Conservation (phyloP, 169 alveolate genomes). For the Pseudocohnilembus persalinus region DNA sequence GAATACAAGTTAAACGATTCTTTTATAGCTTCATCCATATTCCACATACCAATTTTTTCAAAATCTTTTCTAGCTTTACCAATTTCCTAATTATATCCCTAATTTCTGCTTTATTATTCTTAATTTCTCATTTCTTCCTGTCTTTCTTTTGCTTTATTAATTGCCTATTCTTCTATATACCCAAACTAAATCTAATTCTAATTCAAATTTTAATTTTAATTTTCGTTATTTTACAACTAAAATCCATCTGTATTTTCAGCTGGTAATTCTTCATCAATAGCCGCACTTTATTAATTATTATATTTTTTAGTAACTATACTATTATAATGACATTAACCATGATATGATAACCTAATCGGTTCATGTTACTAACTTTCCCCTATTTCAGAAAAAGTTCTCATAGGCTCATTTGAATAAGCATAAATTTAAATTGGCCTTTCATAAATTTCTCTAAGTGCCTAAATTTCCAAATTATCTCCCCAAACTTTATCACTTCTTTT, state of each 20-base stretch:
- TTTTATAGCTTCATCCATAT: not conserved
- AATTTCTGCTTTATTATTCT: not conserved
- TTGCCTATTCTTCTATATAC: not conserved
- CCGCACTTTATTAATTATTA: too few species aligned
- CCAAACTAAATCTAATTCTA: not conserved
- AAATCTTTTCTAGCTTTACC: not conserved
- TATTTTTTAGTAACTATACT: too few species aligned
- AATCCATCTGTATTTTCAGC: not conserved
- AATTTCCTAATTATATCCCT: not conserved
- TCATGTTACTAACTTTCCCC: conserved; percentile 35
- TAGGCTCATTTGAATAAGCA: conserved; percentile 74
- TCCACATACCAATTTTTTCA: not conserved
- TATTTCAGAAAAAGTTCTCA: conserved; percentile 78
- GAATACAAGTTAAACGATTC: not conserved
- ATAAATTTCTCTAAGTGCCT: conserved; percentile 79
- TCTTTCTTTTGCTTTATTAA: not conserved
- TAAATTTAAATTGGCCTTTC: conserved; percentile 80
- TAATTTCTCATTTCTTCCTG: not conserved
- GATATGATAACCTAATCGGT: conserved; percentile 74
- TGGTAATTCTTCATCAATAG: not conserved
- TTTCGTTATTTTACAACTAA: not conserved
- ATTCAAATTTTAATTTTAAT: too few species aligned
- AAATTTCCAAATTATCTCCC: conserved; percentile 85
- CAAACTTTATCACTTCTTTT: conserved; percentile 76
- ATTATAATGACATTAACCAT: conserved; percentile 80